Percentiles rank a stretch among this genome's conserved stretches.
These are phyloP conservation scores for Populus simonii DNA, from an alignment of 345 rosid species.

Conservation along the genomic window DNA sequence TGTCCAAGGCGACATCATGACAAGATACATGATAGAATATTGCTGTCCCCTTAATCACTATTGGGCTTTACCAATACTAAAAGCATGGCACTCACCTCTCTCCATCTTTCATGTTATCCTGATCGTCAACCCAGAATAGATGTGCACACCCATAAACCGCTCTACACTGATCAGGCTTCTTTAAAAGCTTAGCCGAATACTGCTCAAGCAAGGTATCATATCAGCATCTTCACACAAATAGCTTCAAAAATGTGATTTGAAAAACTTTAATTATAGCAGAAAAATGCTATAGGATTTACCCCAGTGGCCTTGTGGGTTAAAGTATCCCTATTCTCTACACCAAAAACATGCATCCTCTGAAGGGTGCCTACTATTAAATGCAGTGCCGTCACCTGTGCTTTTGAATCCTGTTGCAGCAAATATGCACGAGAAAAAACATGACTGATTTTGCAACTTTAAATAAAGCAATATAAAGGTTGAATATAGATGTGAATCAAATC, in stretches of 20 bases:
- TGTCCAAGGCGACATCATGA: not conserved
- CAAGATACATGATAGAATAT: not conserved
- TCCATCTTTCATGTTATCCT: slow-evolving; percentile 83
- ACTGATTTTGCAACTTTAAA: not conserved
- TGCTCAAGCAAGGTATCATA: slow-evolving; percentile 32
- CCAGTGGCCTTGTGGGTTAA: slow-evolving; percentile 94
- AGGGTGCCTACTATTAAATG: slow-evolving; percentile 92
- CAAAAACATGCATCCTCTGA: slow-evolving; percentile 97
- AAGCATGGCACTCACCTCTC: slow-evolving; percentile 56
- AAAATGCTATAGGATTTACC: slow-evolving; percentile 46
- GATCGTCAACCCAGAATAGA: slow-evolving; percentile 95
- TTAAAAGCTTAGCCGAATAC: slow-evolving; percentile 95
- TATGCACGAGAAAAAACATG: not conserved
- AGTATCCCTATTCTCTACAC: slow-evolving; percentile 97
- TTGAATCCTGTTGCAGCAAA: slow-evolving; percentile 64
- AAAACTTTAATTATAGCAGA: not conserved
- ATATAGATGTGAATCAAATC: not conserved
- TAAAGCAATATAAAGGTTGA: no score
- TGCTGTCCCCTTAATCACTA: not conserved
- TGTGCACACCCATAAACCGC: slow-evolving; percentile 95
- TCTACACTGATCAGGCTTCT: slow-evolving; percentile 98
- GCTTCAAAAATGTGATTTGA: not conserved
- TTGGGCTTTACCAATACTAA: not conserved
- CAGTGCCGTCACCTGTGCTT: slow-evolving; percentile 89
- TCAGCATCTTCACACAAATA: slow-evolving; percentile 23